phyloP scores from a whole-genome alignment of 352 stramenopile genomes.

The Pythium apleroticum region DNA sequence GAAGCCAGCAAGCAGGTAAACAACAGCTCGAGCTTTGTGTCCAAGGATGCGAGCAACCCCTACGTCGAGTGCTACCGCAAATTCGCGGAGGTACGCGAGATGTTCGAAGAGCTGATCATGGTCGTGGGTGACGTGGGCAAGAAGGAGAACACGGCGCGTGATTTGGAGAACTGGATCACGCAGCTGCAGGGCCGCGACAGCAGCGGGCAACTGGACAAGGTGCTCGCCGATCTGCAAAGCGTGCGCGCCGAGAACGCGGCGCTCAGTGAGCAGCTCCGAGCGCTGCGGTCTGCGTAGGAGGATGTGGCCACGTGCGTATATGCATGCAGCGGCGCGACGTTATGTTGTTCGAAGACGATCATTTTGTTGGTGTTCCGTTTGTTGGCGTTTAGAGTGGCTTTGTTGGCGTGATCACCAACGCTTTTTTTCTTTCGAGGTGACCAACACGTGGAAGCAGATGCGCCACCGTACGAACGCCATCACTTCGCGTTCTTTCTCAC shows the following conservation, averaged over 20 bases:
- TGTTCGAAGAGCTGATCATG: constrained; percentile 83
- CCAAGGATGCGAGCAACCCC: constrained; percentile 26
- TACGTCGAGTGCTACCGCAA: constrained; percentile 86
- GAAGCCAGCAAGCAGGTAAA: constrained; percentile 40
- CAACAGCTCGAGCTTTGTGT: constrained; percentile 4
- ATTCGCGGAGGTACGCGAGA: constrained; percentile 75
- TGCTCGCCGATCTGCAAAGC: constrained; percentile 70
- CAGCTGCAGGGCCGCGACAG: constrained; percentile 77
- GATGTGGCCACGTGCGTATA: too few relatives aligned
- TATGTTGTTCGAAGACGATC: background rate
- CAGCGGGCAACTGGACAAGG: constrained; percentile 63
- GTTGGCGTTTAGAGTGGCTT: background rate
- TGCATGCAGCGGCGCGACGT: background rate
- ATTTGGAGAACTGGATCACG: constrained; percentile 83
- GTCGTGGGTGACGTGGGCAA: constrained; percentile 68
- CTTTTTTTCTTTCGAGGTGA: background rate
- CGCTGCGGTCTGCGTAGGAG: constrained; percentile 14
- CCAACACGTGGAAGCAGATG: constrained; percentile 2
- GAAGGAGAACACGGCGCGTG: constrained; percentile 71
- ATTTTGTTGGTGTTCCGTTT: background rate
- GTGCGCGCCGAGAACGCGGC: constrained; percentile 69
- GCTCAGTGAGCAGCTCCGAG: constrained; percentile 51
- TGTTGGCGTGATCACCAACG: constrained; percentile 2
- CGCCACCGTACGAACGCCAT: background rate
- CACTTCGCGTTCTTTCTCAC: background rate